These are phyloP conservation scores for Byssochlamys sp. DNA, from an alignment of 2,329 filamentous ascomycete species.

Conservation along the genomic window DNA sequence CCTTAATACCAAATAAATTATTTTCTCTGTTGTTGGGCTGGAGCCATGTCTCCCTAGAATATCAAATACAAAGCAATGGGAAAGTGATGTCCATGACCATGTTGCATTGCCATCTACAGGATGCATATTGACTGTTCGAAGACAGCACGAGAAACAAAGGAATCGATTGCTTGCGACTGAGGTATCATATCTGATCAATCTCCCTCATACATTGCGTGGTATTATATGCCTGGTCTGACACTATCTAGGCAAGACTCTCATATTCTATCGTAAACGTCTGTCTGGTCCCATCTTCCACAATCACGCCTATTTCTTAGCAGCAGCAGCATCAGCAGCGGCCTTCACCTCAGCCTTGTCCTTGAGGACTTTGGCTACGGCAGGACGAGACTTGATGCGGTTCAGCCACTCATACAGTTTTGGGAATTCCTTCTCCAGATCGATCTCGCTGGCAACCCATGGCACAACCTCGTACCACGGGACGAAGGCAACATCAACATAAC, in stretches of 20 bases:
- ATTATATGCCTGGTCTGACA: not conserved
- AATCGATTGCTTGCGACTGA: not conserved
- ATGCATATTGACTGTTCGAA: not conserved
- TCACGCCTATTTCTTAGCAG: not conserved
- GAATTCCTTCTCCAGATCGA: slow-evolving; percentile 22
- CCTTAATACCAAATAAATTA: no score
- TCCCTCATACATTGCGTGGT: not conserved
- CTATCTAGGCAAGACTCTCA: not conserved
- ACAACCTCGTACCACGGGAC: slow-evolving; percentile 23
- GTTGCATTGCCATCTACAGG: not conserved
- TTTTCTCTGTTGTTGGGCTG: not conserved
- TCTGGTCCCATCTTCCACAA: not conserved
- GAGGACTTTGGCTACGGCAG: slow-evolving; percentile 15
- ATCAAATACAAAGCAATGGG: not conserved
- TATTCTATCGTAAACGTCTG: not conserved
- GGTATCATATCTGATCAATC: not conserved
- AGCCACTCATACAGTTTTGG: slow-evolving; percentile 22
- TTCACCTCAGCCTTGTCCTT: slow-evolving; percentile 7
- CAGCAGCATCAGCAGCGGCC: not conserved
- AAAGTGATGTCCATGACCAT: not conserved
- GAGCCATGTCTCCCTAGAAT: no score
- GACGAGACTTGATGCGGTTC: slow-evolving; percentile 16
- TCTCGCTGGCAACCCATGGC: slow-evolving; percentile 2
- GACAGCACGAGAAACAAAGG: not conserved
- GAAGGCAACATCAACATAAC: slow-evolving; percentile 36